Evolutionary conservation across 805 yeast species (phyloP).

Genomic region (Jamesozyma hellenica): DNA sequence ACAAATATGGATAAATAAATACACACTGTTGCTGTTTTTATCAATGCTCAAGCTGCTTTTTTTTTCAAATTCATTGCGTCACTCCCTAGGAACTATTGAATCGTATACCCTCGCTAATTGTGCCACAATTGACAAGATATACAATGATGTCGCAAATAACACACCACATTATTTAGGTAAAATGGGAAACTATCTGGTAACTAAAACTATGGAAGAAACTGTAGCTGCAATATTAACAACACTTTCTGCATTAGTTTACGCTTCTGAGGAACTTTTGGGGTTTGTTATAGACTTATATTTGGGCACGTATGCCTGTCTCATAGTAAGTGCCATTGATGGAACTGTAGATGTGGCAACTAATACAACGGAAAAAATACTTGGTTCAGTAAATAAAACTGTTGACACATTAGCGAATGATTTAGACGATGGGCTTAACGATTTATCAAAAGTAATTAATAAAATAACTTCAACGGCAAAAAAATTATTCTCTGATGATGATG

Average conservation of each 20-base stretch:
- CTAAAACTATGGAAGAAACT: conserved; percentile 38
- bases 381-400: conserved; percentile 52
- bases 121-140: conserved; percentile 33
- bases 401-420: conserved; percentile 46
- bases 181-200: conserved; percentile 44
- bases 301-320: conserved; percentile 81
- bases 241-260: conserved; percentile 41
- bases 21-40: conserved; percentile 46
- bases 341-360: conserved; percentile 64
- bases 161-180: conserved; percentile 49
- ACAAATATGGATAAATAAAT: conserved; percentile 59
- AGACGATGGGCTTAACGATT: conserved; percentile 53
- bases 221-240: conserved; percentile 38
- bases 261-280: conserved; percentile 46
- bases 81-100: conserved; percentile 35
- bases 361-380: conserved; percentile 54
- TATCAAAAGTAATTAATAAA: conserved; percentile 49
- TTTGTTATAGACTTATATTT: conserved; percentile 63
- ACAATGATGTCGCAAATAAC: conserved; percentile 29
- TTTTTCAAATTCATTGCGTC: conserved; percentile 39
- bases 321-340: conserved; percentile 65
- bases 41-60: conserved; percentile 51
- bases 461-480: conserved; percentile 42
- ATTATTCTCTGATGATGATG: conserved; percentile 38
- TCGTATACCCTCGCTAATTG: conserved; percentile 37